phyloP scores from a whole-genome alignment of 345 rosid species.

The Angophora floribunda region DNA sequence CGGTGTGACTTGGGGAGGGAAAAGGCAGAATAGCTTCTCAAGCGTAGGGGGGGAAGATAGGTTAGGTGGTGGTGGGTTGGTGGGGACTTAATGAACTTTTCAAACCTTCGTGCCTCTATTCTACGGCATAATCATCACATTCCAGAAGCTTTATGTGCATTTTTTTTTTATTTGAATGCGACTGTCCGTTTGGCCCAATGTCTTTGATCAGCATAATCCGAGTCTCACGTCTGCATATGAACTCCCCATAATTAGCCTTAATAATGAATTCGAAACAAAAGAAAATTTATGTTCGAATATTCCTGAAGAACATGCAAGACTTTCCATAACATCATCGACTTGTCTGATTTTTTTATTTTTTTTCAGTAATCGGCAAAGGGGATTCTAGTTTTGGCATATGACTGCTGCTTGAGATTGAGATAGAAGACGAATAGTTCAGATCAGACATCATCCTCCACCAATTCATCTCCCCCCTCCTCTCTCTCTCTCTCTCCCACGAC shows the following conservation, averaged over 20 bases:
- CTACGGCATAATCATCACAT: not conserved
- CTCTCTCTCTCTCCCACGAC: not conserved
- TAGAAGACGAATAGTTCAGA: not conserved
- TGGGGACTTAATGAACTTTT: not conserved
- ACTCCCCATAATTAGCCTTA: not conserved
- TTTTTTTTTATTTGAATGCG: not conserved
- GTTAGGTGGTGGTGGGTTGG: not conserved
- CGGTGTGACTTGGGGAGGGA: not conserved
- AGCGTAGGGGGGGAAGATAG: not conserved
- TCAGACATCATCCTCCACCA: not conserved
- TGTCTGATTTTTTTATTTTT: not conserved
- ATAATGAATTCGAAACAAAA: not conserved
- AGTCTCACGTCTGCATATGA: not conserved
- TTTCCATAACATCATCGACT: not conserved
- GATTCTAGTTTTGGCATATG: not conserved
- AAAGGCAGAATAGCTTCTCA: not conserved
- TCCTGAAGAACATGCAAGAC: not conserved
- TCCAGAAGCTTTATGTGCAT: not conserved
- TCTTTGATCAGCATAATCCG: not conserved
- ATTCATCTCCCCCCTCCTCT: not conserved
- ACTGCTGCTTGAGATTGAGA: not conserved
- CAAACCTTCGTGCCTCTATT: not conserved
- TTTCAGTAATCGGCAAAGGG: not conserved
- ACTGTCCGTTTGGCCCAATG: not conserved
- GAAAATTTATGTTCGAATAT: not conserved